Base-by-base conservation (phyloP, 768 basidiomycete genomes). In the Trametes elegans region DNA sequence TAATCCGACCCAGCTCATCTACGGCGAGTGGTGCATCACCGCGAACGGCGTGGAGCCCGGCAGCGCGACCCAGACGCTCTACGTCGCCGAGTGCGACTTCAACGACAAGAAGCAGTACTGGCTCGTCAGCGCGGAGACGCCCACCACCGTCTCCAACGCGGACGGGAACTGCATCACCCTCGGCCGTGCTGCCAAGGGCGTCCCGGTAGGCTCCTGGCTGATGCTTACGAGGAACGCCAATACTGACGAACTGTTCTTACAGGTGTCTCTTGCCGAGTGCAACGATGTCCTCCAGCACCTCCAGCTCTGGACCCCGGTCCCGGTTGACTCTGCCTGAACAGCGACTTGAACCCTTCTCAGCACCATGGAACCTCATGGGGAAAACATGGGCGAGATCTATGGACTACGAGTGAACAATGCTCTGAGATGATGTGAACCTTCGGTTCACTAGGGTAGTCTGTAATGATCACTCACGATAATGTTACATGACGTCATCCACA, bases 141-240 rank as follows among this genome's bases (percentile, higher is more conserved):
- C 57, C 3, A 34, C 50, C 14, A 58, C 51, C 11, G 26, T 58
- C 34, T 58, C 57, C 26, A 58, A 58, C 40, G 57, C 57, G 4
- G 57, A 58, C 27, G 57, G 57, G 16, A 58, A 58, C 45, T 58
- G 57, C 46, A 43, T 52, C 18, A 49, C 57, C 2, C 40, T 58
- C 6, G 57, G 57, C 26, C 31, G 57, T 31, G 21, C 57, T n/a
- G 57, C 57, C 26, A 34, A 46, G 21, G 40, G 34, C 16, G 57
- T 58, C 1, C 3, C 32, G 13, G 57, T 58, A 38, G 13, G 50
- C 49, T 16, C 18, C 23, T 3, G 5, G 13, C 34, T 3, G 14
- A 9, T 23, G 13, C 4, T 16, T 10, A 21, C 14, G 10, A 23
- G 10, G 4, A n/a, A 7, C 32, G 11, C 16, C 28, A 16, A 19